These are phyloP conservation scores for Capronia coronata DNA, from an alignment of 2,329 filamentous ascomycete species.

Conservation along the genomic window DNA sequence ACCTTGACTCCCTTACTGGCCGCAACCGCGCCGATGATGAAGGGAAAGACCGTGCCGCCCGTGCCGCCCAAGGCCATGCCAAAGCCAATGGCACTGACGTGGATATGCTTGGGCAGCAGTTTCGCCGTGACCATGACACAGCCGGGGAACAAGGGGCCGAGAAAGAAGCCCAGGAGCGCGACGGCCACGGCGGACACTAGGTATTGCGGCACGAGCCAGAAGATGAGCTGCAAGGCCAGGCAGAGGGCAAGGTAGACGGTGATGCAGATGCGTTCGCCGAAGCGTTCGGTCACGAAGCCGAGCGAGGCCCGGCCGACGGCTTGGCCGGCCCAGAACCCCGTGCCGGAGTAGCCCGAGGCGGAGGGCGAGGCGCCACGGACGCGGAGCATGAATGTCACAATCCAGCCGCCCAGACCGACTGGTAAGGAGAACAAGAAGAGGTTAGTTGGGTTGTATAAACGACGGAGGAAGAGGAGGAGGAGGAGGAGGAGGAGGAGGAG, in stretches of 20 bases:
- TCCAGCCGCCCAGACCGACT: constrained; percentile 58
- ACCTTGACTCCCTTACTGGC: constrained; percentile 51
- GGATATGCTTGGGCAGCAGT: constrained; percentile 62
- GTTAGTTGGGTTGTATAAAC: too few relatives aligned
- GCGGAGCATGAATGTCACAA: constrained; percentile 73
- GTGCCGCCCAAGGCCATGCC: constrained; percentile 66
- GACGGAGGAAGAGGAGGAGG: background rate
- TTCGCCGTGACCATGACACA: constrained; percentile 65
- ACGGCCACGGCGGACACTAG: constrained; percentile 65
- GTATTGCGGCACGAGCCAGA: constrained; percentile 72
- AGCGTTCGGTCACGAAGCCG: constrained; percentile 60
- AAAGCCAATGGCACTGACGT: constrained; percentile 70
- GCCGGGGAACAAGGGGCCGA: constrained; percentile 69
- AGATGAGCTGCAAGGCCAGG: constrained; percentile 61
- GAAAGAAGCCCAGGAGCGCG: constrained; percentile 64
- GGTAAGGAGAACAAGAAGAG: background rate
- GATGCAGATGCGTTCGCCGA: constrained; percentile 63
- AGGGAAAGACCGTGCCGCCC: constrained; percentile 49
- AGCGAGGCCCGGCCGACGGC: constrained; percentile 64
- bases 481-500: too few relatives aligned
- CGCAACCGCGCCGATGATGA: constrained; percentile 37
- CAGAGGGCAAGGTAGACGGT: constrained; percentile 55
- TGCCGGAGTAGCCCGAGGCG: constrained; percentile 66
- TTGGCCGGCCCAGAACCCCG: constrained; percentile 68
- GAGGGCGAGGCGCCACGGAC: constrained; percentile 64